Evolutionary conservation across 495 filamentous ascomycete species (phyloP), one percentile per base, ranked within the genome.

Genomic region (Podospora bellae-mahoneyi): DNA sequence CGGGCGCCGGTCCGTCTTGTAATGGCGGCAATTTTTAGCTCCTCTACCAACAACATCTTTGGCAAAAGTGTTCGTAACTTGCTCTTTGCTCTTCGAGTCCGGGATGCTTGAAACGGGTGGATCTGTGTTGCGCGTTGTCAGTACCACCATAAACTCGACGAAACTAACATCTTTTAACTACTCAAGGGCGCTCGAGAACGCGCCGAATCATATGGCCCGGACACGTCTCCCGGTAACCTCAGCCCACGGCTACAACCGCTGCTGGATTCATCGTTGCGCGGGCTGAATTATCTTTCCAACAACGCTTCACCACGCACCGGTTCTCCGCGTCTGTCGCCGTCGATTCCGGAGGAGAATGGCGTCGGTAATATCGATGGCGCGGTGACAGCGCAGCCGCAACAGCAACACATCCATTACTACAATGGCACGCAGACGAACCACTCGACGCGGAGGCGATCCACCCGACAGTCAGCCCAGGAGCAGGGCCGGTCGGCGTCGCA

Each of bases 321-420:
- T 61, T 67, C 70, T 39, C 68, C 62, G 56, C 65, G 9, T 23
- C 55, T n/a, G 13, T 59, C 55, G 13, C 54, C 60, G 39, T 15
- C 64, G 9, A 27, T 66, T 26, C 13, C 67, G 13, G 76, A 74
- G 28, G 72, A 72, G 23, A 67, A 72, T 67, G 76, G 68, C 13
- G 72, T 76, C 20, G 68, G 59, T 19, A 26, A 60, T 27, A 28
- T 76, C 62, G 71, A 74, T 19, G 78, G 72, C 68, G 72, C 81
- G 60, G 74, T 77, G 19, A 75, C 65, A 30, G 71, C 72, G 54
- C 72, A 71, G 65, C 75, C 77, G 32, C 59, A 66, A 19, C 68
- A 69, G 34, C 73, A 73, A 10, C 67, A 30, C 2, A 67, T 44
- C 5, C 62, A 79, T 66, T 83, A 83, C 69, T 79, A 77, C 62